These are phyloP conservation scores for Hypoxylon subgilvum DNA, from an alignment of 495 filamentous ascomycete genomes.

Conservation along the genomic window DNA sequence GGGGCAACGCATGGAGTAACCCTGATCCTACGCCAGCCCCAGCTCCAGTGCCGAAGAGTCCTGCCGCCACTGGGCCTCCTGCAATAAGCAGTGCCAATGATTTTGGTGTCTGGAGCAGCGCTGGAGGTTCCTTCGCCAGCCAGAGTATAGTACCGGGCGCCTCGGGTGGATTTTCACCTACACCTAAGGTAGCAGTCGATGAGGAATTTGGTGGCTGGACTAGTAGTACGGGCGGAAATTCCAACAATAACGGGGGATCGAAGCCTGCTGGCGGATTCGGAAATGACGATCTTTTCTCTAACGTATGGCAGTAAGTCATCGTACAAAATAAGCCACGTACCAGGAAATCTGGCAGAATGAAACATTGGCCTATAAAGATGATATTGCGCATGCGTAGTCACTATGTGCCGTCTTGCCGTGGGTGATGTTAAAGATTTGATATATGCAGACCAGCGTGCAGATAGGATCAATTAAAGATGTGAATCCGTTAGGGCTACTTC, in stretches of 20 bases:
- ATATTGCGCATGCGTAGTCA: slow-evolving; percentile 1
- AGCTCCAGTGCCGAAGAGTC: slow-evolving; percentile 27
- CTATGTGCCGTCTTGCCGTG: neutral
- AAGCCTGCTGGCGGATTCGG: slow-evolving; percentile 63
- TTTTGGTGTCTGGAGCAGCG: slow-evolving; percentile 87
- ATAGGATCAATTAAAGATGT: slow-evolving; percentile 9
- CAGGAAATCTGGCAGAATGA: neutral
- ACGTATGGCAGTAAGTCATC: slow-evolving; percentile 78
- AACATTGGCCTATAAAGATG: neutral
- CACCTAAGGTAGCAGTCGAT: slow-evolving; percentile 75
- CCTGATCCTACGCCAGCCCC: slow-evolving; percentile 48
- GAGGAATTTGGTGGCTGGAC: slow-evolving; percentile 96
- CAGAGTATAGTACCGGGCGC: slow-evolving; percentile 60
- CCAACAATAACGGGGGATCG: slow-evolving; percentile 33
- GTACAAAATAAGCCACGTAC: neutral
- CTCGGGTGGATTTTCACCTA: slow-evolving; percentile 55
- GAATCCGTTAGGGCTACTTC: slow-evolving; percentile 2
- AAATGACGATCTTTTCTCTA: slow-evolving; percentile 86
- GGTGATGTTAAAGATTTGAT: no score
- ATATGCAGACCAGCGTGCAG: no score
- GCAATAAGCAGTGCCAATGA: slow-evolving; percentile 17
- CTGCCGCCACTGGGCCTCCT: slow-evolving; percentile 25
- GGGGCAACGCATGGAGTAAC: slow-evolving; percentile 64
- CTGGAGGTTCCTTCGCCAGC: slow-evolving; percentile 53
- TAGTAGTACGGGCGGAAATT: slow-evolving; percentile 62